Base-by-base conservation (phyloP, 2,329 filamentous ascomycete genomes). In the Phaeoacremonium minimum region DNA sequence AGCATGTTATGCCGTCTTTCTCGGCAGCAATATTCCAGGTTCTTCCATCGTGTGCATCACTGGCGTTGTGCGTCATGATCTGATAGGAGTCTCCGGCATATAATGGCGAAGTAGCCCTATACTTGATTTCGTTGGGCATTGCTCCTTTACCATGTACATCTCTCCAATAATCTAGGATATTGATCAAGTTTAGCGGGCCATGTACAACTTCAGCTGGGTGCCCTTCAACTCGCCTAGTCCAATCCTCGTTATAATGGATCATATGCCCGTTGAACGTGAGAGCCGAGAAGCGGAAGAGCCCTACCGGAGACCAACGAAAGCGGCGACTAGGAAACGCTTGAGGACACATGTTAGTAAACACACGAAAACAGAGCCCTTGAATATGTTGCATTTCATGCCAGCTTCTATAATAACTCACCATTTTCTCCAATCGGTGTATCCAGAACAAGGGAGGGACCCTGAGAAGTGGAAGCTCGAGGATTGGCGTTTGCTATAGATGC, bases 221-320 rank as follows among this genome's bases (percentile, higher is more conserved):
- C 0, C 81, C 80, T 56, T 93, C 83, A 7, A 83, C 66, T 5
- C 69, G 63, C 5, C 67, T 66, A 12, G 78, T 77, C 67, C 85
- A 91, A 11, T 67, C 53, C 16, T 75, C 71, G 51, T 89, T 85
- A 48, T 91, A 83, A 57, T 95, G 89, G 37, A 95, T 94, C 46
- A 79, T 81, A 58, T 95, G 89, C 0, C 79, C 86, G 53, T 95
- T 95, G 66, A 89, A 89, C 0, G 87, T 94, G 28, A 95, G 64
- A 0, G 87, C 87, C 1, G 84, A 89, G 66, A 89, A 95, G 14
- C 86, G 78, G 60, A 93, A 94, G 2, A 95, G 71, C 2, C 63
- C 66, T 0, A 65, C 61, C 0, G 67, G 58, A 0, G 71, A 73
- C 67, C 66, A 72, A 15, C 49, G 48, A 5, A 70, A 36, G 12